Evolutionary conservation across 2,329 filamentous ascomycete genomes (phyloP).

Genomic region (Botrytis galanthina): DNA sequence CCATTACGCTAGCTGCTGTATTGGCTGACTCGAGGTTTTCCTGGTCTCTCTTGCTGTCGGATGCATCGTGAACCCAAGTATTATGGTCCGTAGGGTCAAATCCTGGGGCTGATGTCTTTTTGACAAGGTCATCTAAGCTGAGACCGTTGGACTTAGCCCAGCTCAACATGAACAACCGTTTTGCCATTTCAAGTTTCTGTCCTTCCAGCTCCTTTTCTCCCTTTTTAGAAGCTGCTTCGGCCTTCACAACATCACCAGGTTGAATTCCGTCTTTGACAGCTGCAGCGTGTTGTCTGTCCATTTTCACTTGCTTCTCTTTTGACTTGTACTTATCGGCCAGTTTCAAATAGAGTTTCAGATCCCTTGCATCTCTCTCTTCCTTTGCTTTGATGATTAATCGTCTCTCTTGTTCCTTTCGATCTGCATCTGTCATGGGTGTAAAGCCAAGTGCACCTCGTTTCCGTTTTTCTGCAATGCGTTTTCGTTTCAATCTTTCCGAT

Average conservation of each 20-base stretch:
- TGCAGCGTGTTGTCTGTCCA: not conserved
- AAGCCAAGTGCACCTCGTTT: not conserved
- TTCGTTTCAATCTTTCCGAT: conserved; percentile 6
- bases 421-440: not conserved
- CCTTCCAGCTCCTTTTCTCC: not conserved
- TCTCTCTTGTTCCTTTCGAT: not conserved
- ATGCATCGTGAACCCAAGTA: not conserved
- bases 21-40: not conserved
- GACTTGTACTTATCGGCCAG: not conserved
- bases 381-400: not conserved
- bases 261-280: not conserved
- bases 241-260: not conserved
- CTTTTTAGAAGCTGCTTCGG: not conserved
- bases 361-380: not conserved
- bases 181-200: not conserved
- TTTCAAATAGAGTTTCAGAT: not conserved
- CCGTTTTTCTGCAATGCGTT: not conserved
- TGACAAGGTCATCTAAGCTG: not conserved
- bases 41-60: not conserved
- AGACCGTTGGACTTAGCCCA: not conserved
- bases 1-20: not conserved
- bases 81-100: not conserved
- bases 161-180: not conserved
- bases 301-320: not conserved
- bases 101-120: not conserved